phyloP scores from a whole-genome alignment of 2,329 filamentous ascomycete species.

The Sphaerulina populicola region DNA sequence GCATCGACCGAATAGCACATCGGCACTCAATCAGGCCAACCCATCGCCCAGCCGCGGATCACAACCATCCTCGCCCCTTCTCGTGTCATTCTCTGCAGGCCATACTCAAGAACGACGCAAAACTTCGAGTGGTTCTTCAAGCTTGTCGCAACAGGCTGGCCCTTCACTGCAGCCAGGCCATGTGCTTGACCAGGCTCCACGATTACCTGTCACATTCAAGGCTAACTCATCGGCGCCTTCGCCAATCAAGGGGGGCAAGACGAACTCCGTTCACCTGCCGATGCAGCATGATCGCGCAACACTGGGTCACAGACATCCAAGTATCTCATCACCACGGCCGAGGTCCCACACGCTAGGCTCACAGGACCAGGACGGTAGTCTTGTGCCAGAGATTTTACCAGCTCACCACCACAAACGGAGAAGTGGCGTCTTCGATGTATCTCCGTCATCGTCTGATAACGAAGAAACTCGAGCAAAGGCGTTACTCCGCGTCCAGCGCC shows the following conservation, averaged over 20 bases:
- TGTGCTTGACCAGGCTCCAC: constrained; percentile 60
- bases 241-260: constrained; percentile 43
- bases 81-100: constrained; percentile 90
- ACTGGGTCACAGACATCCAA: constrained; percentile 27
- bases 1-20: constrained; percentile 72
- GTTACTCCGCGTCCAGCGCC: constrained; percentile 80
- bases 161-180: constrained; percentile 61
- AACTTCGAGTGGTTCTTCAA: constrained; percentile 81
- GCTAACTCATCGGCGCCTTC: constrained; percentile 48
- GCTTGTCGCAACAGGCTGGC: constrained; percentile 68
- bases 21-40: constrained; percentile 66
- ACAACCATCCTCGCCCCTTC: constrained; percentile 75
- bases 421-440: constrained; percentile 93
- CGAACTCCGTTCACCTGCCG: constrained; percentile 43
- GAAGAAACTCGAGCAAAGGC: constrained; percentile 89
- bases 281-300: constrained; percentile 37
- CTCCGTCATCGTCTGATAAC: constrained; percentile 93
- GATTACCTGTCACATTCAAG: constrained; percentile 47
- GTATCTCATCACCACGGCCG: constrained; percentile 51
- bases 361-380: constrained; percentile 66
- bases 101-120: constrained; percentile 78
- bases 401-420: constrained; percentile 72
- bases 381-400: constrained; percentile 54
- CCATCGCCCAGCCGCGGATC: constrained; percentile 83
- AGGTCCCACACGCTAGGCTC: constrained; percentile 90